These are phyloP conservation scores for Globisporangium irregulare DNA, from an alignment of 352 stramenopile genomes.

Conservation along the genomic window DNA sequence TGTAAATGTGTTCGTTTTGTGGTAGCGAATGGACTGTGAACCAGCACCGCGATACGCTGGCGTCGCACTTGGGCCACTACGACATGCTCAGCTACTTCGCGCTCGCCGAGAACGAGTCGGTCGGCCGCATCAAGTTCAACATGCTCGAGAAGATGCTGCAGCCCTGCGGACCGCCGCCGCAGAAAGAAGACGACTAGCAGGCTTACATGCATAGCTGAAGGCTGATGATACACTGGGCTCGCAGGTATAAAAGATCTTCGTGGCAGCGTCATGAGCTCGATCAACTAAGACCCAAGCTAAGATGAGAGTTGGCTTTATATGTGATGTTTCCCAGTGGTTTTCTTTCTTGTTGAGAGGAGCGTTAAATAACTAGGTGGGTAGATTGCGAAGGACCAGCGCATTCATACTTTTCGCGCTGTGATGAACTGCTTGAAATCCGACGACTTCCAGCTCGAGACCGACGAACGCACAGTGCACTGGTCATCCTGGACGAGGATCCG, in stretches of 20 bases:
- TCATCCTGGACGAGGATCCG: slow-evolving; percentile 49
- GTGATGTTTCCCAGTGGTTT: neutral
- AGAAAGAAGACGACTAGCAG: slow-evolving; percentile 72
- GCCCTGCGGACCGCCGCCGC: slow-evolving; percentile 66
- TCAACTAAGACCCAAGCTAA: neutral
- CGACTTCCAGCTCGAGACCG: slow-evolving; percentile 75
- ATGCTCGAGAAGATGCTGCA: slow-evolving; percentile 83
- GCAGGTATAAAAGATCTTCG: neutral
- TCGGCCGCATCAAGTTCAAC: slow-evolving; percentile 86
- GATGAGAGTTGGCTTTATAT: neutral
- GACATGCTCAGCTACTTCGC: slow-evolving; percentile 98
- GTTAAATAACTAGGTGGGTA: neutral
- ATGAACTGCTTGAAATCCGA: slow-evolving; percentile 13
- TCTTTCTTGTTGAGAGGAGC: neutral
- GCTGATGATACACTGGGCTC: neutral
- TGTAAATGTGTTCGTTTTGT: slow-evolving; percentile 5
- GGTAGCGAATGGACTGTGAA: slow-evolving; percentile 96
- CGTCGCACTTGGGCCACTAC: slow-evolving; percentile 95
- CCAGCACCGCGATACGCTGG: slow-evolving; percentile 97
- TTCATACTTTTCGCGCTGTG: neutral
- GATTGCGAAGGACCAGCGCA: neutral
- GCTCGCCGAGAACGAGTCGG: slow-evolving; percentile 96
- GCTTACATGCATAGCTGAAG: neutral
- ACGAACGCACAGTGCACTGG: slow-evolving; percentile 61
- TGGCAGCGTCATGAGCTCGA: neutral